Base-by-base conservation (phyloP, 1,284 basidiomycete species). In the Ganoderma lingzhi region DNA sequence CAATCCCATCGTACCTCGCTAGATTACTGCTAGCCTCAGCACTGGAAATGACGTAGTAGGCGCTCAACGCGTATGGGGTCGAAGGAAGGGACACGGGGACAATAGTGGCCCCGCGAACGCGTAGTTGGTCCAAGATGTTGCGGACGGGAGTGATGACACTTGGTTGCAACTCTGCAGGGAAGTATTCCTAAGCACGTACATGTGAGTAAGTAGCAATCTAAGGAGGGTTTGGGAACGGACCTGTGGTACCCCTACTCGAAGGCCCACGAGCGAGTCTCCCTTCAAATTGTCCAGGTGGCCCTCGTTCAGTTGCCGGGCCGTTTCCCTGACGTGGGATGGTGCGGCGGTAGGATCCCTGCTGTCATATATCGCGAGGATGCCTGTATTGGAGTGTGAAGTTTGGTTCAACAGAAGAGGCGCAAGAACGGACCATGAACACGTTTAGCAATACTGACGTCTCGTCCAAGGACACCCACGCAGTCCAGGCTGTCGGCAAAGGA, bases 11-110 rank as follows among this genome's bases (percentile, higher is more conserved):
- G 79, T 93, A 99, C 44, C 96, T 86, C 0, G 94, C 96, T 51
- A 99, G 84, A 77, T 98, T 98, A 73, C 95, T 97, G 73, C 94
- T 94, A 0, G 97, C 97, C 78, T 99, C 98, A 0, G 98, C 96
- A 70, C 91, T 94, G 0, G 97, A 95, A 28, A 99, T 86, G 14
- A 98, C 94, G 77, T 99, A 99, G 84, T 99, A 99, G 5, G 96
- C 94, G 64, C 96, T 95, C 1, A 99, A 84, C 0, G 95, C 94
- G 74, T 93, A 93, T 0, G 82, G 83, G 0, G 95, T 94, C 2
- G 88, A 87, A 0, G 96, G 95, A 23, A 99, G 84, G 9, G 92
- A 92, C 0, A 99, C 90, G 0, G 94, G 86, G 0, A 90, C 80
- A 23, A 98, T 76, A 0, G 83, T 82, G 0, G 95, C 96, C 0